These are phyloP conservation scores for Pisolithus tinctorius DNA, from an alignment of 768 basidiomycete species.

Conservation along the genomic window DNA sequence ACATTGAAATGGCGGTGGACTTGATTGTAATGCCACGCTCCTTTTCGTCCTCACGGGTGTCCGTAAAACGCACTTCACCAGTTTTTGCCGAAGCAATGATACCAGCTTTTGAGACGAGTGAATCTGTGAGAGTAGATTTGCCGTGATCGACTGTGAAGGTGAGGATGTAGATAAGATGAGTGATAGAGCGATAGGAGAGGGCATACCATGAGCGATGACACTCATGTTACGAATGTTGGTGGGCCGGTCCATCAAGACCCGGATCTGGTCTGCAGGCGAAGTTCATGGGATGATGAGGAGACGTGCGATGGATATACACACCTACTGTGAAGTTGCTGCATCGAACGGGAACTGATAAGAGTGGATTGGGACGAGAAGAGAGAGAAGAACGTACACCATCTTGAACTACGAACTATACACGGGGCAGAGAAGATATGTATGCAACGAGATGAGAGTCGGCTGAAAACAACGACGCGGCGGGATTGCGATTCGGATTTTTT, in stretches of 20 bases:
- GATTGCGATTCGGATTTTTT: conserved; percentile 10
- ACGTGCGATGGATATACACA: conserved; percentile 30
- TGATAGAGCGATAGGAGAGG: conserved; percentile 7
- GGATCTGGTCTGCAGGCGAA: conserved; percentile 64
- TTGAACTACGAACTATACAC: too few species aligned
- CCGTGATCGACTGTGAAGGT: conserved; percentile 86
- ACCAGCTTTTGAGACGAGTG: conserved; percentile 98
- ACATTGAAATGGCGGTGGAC: conserved; percentile 99
- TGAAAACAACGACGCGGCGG: conserved; percentile 18
- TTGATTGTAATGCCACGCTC: conserved; percentile 99
- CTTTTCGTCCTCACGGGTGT: conserved; percentile 97
- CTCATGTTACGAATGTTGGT: conserved; percentile 95
- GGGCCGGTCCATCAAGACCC: conserved; percentile 80
- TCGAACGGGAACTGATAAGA: conserved; percentile 28
- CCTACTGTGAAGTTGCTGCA: conserved; percentile 85
- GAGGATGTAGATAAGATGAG: conserved; percentile 12
- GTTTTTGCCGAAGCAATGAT: conserved; percentile 94
- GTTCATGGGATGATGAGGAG: conserved; percentile 2
- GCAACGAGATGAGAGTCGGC: conserved; percentile 12
- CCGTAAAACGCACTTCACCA: conserved; percentile 95
- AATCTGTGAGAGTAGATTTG: conserved; percentile 99
- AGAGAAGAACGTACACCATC: conserved; percentile 69
- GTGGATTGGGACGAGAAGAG: conserved; percentile 4
- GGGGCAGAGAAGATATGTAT: conserved; percentile 15
- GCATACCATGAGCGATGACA: conserved; percentile 85